Evolutionary conservation across 164 flowering plant genomes (phyloP), one percentile per base, ranked within the genome.

Genomic region (Euptelea pleiosperma): DNA sequence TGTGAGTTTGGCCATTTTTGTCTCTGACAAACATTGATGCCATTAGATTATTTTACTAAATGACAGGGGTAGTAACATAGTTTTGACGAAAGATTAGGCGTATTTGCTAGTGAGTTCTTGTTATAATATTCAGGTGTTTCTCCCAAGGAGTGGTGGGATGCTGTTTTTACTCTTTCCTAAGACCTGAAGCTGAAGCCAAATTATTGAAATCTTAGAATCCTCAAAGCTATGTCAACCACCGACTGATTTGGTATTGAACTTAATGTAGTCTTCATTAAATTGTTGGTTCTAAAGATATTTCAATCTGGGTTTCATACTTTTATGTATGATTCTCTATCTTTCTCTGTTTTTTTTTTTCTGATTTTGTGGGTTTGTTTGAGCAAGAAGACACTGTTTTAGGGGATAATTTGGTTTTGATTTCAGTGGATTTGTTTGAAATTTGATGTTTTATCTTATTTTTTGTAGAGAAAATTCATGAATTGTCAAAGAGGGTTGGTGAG

Each of bases 141-240:
- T 42, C 8, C 9, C 24, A 42, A 42, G 18, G n/a, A 33, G 15
- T 18, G 8, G n/a, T n/a, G 22, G n/a, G 45, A 42, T 16, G 21
- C 45, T 16, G 45, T 6, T 4, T 6, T 40, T n/a, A 14, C 43
- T 14, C 43, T 40, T n/a, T n/a, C n/a, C n/a, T n/a, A n/a, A n/a
- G n/a, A n/a, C n/a, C n/a, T n/a, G n/a, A n/a, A n/a, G n/a, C n/a
- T 36, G 34, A 41, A 41, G 25, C 60, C 12, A 28, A 41, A 26
- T 16, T 16, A 1, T 40, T 5, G 30, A 19, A 9, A 5, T 40
- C 18, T 1, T 6, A 9, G 22, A 40, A 15, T 30, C 29, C 36
- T 56, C 25, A 25, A 35, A 49, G 57, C 61, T 64, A 64, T 49
- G 61, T 16, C 55, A 49, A 34, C 26, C n/a, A n/a, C 24, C 24